Evolutionary conservation across 306 rosid species (phyloP), one percentile per base, ranked within the genome.

Genomic region (Hippophae tibetana): DNA sequence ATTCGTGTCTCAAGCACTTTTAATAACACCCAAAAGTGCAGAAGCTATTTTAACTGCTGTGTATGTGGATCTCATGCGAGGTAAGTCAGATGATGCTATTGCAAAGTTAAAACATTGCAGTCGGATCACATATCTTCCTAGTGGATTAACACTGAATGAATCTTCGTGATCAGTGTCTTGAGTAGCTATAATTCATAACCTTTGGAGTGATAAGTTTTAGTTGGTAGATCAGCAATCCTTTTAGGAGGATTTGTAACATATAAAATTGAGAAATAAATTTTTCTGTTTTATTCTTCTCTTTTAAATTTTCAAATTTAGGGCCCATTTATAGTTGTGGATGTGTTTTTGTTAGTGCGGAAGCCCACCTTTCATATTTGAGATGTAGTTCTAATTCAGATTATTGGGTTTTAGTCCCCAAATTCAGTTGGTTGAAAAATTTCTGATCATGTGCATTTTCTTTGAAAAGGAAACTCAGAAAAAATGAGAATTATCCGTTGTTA

Each of bases 241-340:
- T 69, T 64, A 73, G 77, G 77, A 78, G 97, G 90, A 86, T 82
- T 76, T 86, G 97, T 89, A 86, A 72, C 95, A 86, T 93, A 79
- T 56, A 82, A 2, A 79, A 75, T 81, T 93, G 89, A 93, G 94
- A 82, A 93, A 93, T 80, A 86, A 80, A 72, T 64, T 85, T 85
- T 75, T 65, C 38, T 2, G 38, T 31, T 31, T 31, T 31, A 31
- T 31, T 31, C 60, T 73, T 73, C 14, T 42, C 4, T 25, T 10
- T 38, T 53, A 75, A 73, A 75, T 72, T 76, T 84, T 80, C 75
- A 78, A 61, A 60, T 77, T 67, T 76, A 78, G 95, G 83, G 86
- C 70, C 74, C 79, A 78, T 74, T 73, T 63, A 69, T 74, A 51
- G 84, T 86, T 66, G 90, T 61, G 90, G 90, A 95, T 81, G 81